phyloP scores from a whole-genome alignment of 1,284 basidiomycete genomes.

The Coniophora puteana region DNA sequence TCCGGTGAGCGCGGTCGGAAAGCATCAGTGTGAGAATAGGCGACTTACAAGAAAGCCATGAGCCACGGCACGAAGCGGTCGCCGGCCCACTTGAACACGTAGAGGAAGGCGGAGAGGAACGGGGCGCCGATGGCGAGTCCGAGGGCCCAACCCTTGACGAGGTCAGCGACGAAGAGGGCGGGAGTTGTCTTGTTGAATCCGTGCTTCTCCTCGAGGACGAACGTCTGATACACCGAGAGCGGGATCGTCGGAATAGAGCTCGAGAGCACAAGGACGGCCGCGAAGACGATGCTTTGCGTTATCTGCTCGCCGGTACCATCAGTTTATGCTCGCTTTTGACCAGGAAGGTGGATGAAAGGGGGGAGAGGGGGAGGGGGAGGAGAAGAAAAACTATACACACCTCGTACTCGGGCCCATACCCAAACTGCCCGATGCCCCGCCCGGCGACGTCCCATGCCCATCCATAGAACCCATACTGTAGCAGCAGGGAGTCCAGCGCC shows the following conservation, averaged over 20 bases:
- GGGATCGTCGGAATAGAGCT: constrained; percentile 73
- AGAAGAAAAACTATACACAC: constrained; percentile 36
- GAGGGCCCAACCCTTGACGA: constrained; percentile 78
- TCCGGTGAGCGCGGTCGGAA: not conserved
- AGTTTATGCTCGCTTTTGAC: constrained; percentile 7
- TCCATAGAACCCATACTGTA: constrained; percentile 77
- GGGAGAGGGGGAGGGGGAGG: too few species aligned
- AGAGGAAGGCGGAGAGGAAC: constrained; percentile 84
- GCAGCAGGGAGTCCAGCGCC: constrained; percentile 63
- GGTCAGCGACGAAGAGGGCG: constrained; percentile 70
- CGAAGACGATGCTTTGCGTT: constrained; percentile 79
- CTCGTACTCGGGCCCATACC: constrained; percentile 66
- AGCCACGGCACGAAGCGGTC: constrained; percentile 86
- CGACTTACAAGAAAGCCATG: constrained; percentile 75
- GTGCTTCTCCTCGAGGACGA: constrained; percentile 92
- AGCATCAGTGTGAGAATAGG: not conserved
- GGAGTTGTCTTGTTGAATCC: constrained; percentile 96
- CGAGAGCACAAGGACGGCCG: constrained; percentile 61
- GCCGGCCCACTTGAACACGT: constrained; percentile 91
- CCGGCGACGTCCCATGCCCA: constrained; percentile 75
- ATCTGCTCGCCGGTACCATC: constrained; percentile 57
- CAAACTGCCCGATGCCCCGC: constrained; percentile 42
- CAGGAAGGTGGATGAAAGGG: constrained; percentile 1
- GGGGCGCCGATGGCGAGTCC: constrained; percentile 81
- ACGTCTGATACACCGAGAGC: constrained; percentile 81